Evolutionary conservation across 2,329 filamentous ascomycete genomes (phyloP).

Genomic region (Metarhizium robertsii): DNA sequence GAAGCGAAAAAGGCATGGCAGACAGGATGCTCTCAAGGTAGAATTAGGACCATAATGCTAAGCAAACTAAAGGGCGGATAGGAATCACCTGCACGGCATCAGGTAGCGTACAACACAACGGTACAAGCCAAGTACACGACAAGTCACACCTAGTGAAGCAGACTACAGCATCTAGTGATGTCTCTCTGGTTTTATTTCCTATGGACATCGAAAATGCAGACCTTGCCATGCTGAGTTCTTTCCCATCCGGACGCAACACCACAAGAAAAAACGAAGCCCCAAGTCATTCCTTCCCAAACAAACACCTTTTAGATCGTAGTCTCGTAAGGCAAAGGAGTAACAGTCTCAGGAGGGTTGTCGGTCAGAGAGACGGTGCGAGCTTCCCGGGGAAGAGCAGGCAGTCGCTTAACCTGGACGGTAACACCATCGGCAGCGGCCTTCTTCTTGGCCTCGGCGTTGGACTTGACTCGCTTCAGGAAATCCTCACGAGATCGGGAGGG

Average conservation of each 20-base stretch:
- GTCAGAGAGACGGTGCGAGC: conserved; percentile 69
- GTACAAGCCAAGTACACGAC: background rate
- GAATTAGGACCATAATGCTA: background rate
- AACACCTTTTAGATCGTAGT: conserved; percentile 74
- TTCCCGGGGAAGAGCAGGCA: conserved; percentile 69
- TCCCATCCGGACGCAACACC: conserved; percentile 34
- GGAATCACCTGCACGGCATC: background rate
- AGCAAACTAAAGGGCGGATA: background rate
- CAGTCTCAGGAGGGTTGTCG: conserved; percentile 83
- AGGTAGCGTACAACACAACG: background rate
- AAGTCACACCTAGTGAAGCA: background rate
- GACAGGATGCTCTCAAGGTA: background rate
- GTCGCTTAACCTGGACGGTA: conserved; percentile 88
- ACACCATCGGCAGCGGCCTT: conserved; percentile 85
- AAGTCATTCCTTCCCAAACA: conserved; percentile 8
- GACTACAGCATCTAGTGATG: conserved; percentile 15
- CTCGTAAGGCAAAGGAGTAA: conserved; percentile 90
- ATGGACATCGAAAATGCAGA: conserved; percentile 33
- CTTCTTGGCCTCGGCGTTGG: conserved; percentile 86
- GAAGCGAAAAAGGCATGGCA: no score
- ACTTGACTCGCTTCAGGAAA: conserved; percentile 94
- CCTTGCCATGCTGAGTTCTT: conserved; percentile 34
- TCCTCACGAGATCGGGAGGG: conserved; percentile 94
- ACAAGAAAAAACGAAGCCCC: conserved; percentile 30
- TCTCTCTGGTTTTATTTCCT: conserved; percentile 28